phyloP scores from a whole-genome alignment of 2,329 filamentous ascomycete genomes.

The Sphaceloma murrayae region DNA sequence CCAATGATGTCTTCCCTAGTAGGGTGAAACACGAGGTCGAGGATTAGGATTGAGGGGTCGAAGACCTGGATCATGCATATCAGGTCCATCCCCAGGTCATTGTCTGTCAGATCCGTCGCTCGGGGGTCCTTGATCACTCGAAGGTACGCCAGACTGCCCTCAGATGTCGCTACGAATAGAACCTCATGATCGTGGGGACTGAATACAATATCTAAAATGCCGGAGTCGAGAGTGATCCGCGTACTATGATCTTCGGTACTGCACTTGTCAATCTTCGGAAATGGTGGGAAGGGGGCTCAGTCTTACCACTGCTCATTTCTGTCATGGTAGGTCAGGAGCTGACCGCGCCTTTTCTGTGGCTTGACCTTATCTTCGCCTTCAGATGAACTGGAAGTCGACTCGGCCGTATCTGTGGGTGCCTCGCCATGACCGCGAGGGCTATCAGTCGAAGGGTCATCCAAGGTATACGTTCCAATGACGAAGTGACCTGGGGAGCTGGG shows the following conservation, averaged over 20 bases:
- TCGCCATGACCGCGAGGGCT: too few relatives aligned
- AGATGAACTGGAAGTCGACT: too few relatives aligned
- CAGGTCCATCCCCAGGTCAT: neutral
- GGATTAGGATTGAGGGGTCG: constrained; percentile 52
- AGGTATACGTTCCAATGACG: constrained; percentile 74
- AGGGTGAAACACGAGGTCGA: constrained; percentile 68
- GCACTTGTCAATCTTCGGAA: too few relatives aligned
- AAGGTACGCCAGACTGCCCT: constrained; percentile 59
- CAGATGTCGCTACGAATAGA: constrained; percentile 69
- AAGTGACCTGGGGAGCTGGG: constrained; percentile 54
- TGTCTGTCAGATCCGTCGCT: constrained; percentile 24
- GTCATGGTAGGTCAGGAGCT: too few relatives aligned
- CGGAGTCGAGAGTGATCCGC: constrained; percentile 55
- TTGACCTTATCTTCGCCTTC: too few relatives aligned
- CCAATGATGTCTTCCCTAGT: constrained; percentile 47
- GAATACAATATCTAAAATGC: constrained; percentile 80
- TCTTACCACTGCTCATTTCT: too few relatives aligned
- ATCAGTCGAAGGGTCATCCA: too few relatives aligned
- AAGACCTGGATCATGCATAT: constrained; percentile 40
- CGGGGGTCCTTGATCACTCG: constrained; percentile 30
- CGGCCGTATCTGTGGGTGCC: too few relatives aligned
- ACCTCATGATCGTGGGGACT: constrained; percentile 45
- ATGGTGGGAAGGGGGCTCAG: too few relatives aligned
- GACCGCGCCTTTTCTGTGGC: too few relatives aligned
- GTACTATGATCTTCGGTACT: constrained; percentile 20